phyloP scores from a whole-genome alignment of 768 basidiomycete species.

The Hygrocybe coccinea region DNA sequence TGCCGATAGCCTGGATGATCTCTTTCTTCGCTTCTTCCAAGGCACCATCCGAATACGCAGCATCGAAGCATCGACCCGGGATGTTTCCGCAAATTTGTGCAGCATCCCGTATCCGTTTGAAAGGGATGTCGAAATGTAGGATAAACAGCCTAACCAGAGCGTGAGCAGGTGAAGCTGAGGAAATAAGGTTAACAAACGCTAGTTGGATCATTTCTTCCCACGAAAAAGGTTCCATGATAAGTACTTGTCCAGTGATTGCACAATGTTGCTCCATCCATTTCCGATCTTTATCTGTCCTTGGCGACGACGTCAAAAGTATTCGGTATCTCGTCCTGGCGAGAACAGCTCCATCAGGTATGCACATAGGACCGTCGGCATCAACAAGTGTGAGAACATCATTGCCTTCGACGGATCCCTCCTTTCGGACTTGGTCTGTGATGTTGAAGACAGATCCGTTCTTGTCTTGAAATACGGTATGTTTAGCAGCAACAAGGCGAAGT shows the following conservation, averaged over 20 bases:
- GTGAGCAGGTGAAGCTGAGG: constrained; percentile 4
- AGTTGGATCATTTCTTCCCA: background rate
- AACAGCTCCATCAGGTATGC: background rate
- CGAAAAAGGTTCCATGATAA: constrained; percentile 5
- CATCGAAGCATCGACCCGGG: constrained; percentile 8
- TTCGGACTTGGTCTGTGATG: constrained; percentile 5
- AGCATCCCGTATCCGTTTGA: constrained; percentile 3
- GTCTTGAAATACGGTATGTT: constrained; percentile 11
- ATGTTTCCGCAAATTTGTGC: constrained; percentile 7
- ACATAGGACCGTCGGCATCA: constrained; percentile 2
- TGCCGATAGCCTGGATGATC: background rate
- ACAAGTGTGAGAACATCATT: constrained; percentile 9
- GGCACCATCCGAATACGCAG: background rate
- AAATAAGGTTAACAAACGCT: background rate
- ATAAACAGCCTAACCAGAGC: constrained; percentile 8
- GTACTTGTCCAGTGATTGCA: background rate
- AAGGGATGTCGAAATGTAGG: constrained; percentile 1
- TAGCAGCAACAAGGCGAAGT: constrained; percentile 10
- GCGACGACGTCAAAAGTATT: constrained; percentile 5
- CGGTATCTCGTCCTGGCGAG: background rate
- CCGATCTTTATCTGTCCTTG: constrained; percentile 4
- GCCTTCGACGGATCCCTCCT: background rate
- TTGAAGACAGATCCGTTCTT: constrained; percentile 3
- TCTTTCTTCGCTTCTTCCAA: background rate
- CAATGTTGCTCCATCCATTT: constrained; percentile 8